Conservation (phyloP, 2,329 filamentous ascomycete genomes). For the Verticillium dahliae region DNA sequence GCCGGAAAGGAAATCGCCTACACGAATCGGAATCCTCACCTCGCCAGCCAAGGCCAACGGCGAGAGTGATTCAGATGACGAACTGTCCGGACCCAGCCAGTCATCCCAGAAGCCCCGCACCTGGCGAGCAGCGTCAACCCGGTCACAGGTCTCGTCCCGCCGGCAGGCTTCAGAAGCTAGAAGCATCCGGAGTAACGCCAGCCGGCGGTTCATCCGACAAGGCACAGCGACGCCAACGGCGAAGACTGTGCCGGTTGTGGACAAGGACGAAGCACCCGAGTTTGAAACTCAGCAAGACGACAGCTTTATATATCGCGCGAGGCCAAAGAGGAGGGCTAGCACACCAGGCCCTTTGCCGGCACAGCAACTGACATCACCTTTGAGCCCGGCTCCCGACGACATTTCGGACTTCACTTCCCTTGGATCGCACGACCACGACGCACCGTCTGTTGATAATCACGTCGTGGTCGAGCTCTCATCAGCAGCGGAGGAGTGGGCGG, state of each 20-base stretch:
- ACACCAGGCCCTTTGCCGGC: neutral
- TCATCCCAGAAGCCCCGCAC: constrained; percentile 3
- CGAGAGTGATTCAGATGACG: neutral
- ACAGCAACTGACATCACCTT: neutral
- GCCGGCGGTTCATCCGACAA: neutral
- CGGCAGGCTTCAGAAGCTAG: constrained; percentile 9
- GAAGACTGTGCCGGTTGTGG: neutral
- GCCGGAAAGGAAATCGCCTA: neutral
- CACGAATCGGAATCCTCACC: neutral
- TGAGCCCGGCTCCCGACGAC: neutral
- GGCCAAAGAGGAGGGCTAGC: neutral
- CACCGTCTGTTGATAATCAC: neutral
- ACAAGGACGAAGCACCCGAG: neutral
- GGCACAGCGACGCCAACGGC: neutral
- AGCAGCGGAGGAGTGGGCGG: neutral
- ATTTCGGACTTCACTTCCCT: neutral
- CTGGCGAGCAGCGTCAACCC: constrained; percentile 10
- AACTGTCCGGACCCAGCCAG: neutral
- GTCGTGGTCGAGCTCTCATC: neutral
- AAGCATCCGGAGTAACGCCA: constrained; percentile 1
- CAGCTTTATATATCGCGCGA: constrained; percentile 24
- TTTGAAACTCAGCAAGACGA: constrained; percentile 23
- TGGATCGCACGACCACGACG: neutral
- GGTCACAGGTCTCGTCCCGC: constrained; percentile 17
- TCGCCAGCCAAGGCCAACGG: neutral